Conservation (phyloP, 352 stramenopile genomes). For the Pythium rhizo-oryzae region DNA sequence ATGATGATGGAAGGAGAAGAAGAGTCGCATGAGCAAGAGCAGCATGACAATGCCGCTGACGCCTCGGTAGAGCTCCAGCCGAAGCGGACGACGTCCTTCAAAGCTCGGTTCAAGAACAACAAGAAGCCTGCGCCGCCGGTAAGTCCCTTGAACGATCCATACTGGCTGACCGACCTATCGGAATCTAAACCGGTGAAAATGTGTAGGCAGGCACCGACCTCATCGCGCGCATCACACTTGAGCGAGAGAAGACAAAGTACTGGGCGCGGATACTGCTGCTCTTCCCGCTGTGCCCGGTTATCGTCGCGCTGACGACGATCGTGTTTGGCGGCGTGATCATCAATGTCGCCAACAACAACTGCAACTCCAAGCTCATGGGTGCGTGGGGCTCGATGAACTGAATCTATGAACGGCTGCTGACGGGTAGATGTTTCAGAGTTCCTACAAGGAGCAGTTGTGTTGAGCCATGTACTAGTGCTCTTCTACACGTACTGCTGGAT, state of each 20-base stretch:
- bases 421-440: no score
- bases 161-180: no score
- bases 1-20: constrained; percentile 30
- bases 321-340: constrained; percentile 69
- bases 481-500: constrained; percentile 84
- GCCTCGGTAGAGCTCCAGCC: constrained; percentile 40
- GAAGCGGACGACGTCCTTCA: constrained; percentile 71
- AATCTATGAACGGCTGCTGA: no score
- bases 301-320: constrained; percentile 59
- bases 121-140: constrained; percentile 36
- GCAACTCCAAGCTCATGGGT: constrained; percentile 72
- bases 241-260: constrained; percentile 74
- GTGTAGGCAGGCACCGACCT: constrained; percentile 49
- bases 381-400: constrained; percentile 30
- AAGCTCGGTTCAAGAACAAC: constrained; percentile 42
- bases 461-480: constrained; percentile 65
- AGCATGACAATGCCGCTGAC: neutral
- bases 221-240: constrained; percentile 47
- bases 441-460: constrained; percentile 60
- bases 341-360: constrained; percentile 65
- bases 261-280: constrained; percentile 66
- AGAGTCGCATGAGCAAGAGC: neutral
- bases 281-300: constrained; percentile 63
- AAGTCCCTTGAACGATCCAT: no score
- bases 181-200: neutral